Conservation (phyloP, 108 stramenopile species). For the Pseudonitzschia pungens region DNA sequence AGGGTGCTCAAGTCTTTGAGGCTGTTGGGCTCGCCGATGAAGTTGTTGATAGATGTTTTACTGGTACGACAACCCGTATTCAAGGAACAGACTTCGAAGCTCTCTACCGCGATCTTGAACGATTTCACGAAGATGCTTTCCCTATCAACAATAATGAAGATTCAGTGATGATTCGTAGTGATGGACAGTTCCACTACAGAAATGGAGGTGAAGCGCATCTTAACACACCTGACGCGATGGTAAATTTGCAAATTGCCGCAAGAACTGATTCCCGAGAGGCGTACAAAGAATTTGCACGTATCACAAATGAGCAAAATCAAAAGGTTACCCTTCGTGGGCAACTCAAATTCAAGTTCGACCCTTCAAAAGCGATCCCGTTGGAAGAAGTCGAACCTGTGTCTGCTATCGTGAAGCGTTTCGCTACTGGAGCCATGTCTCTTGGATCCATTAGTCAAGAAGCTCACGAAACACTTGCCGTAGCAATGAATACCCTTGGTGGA, state of each 20-base stretch:
- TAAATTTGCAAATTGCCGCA: constrained; percentile 90
- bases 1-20: constrained; percentile 96
- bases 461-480: constrained; percentile 92
- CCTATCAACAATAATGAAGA: constrained; percentile 56
- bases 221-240: constrained; percentile 94
- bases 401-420: constrained; percentile 94
- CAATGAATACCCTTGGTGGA: constrained; percentile 91
- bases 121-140: constrained; percentile 86
- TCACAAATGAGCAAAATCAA: constrained; percentile 86
- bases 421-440: constrained; percentile 94
- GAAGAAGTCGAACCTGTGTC: constrained; percentile 90
- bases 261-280: constrained; percentile 92
- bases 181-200: constrained; percentile 95
- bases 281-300: constrained; percentile 89
- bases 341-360: constrained; percentile 91
- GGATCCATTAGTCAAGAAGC: constrained; percentile 94
- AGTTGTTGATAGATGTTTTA: constrained; percentile 95
- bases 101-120: constrained; percentile 91
- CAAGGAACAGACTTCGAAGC: constrained; percentile 96
- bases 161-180: constrained; percentile 84
- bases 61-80: constrained; percentile 94
- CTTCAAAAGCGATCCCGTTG: constrained; percentile 75
- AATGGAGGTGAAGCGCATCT: constrained; percentile 97
- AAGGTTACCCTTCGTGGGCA: constrained; percentile 93
- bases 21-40: constrained; percentile 95